These are phyloP conservation scores for Kwoniella pini DNA, from an alignment of 768 basidiomycete genomes.

Conservation along the genomic window DNA sequence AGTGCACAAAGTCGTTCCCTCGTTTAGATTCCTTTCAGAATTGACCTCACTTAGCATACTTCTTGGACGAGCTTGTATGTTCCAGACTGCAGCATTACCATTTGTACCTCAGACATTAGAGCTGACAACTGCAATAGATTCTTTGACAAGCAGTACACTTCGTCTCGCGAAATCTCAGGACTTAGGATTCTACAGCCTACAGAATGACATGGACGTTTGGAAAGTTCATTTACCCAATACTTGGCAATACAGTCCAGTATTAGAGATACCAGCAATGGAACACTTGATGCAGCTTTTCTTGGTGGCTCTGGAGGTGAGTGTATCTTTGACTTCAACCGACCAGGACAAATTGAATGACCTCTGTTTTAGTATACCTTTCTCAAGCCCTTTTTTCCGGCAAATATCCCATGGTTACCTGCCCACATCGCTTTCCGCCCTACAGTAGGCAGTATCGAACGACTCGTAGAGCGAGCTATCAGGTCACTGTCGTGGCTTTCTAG, in stretches of 20 bases:
- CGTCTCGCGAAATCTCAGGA: slow-evolving; percentile 1
- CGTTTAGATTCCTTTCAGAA: slow-evolving; percentile 13
- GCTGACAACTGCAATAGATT: neutral
- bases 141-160: neutral
- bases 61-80: slow-evolving; percentile 14
- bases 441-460: neutral
- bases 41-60: slow-evolving; percentile 7
- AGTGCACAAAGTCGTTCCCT: slow-evolving; percentile 3
- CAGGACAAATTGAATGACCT: too few relatives aligned
- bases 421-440: slow-evolving; percentile 2
- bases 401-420: slow-evolving; percentile 3
- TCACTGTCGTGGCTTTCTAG: neutral
- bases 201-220: slow-evolving; percentile 4
- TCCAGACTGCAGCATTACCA: too few relatives aligned
- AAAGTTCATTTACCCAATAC: neutral
- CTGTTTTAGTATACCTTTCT: neutral
- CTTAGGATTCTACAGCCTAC: slow-evolving; percentile 1
- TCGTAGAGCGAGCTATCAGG: slow-evolving; percentile 1
- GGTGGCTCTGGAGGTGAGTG: slow-evolving; percentile 2
- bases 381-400: neutral
- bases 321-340: neutral
- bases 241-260: neutral
- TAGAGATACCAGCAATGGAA: slow-evolving; percentile 8
- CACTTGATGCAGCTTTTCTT: neutral
- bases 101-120: neutral